A percentile compares a stretch with the other conserved stretches of the same genome.
Conservation (phyloP, 164 flowering plant species). For the Piper betle region DNA sequence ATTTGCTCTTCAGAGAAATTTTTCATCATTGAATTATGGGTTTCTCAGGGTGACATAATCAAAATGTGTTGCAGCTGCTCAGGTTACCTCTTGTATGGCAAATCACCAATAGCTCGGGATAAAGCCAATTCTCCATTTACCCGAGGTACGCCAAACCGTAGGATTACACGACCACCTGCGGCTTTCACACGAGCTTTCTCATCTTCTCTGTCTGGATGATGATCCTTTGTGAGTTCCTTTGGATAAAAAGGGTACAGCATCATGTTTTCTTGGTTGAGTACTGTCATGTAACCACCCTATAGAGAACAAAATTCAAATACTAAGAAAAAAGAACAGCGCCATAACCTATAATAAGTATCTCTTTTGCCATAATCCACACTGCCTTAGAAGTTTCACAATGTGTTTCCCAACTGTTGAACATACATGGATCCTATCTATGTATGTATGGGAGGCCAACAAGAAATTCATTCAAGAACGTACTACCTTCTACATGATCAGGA, state of each 20-base stretch:
- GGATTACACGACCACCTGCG: constrained; percentile 77
- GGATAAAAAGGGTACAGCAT: constrained; percentile 34
- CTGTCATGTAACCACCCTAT: constrained; percentile 10
- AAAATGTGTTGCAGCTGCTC: too few species aligned
- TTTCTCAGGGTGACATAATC: too few species aligned
- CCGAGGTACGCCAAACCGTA: constrained; percentile 70
- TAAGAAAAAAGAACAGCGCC: constrained; percentile 25
- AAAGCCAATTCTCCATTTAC: constrained; percentile 92
- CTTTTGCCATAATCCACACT: constrained; percentile 29
- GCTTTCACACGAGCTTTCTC: constrained; percentile 79
- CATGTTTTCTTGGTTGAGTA: constrained; percentile 15
- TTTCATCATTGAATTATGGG: too few species aligned
- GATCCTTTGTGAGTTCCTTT: constrained; percentile 87
- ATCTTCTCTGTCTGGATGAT: constrained; percentile 88
- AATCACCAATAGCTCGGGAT: constrained; percentile 86
- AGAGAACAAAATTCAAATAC: constrained; percentile 1
- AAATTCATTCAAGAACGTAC: too few species aligned
- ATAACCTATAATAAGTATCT: constrained; percentile 39
- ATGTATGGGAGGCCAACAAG: constrained; percentile 1
- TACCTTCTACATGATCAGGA: constrained; percentile 69
- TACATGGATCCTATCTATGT: not conserved
- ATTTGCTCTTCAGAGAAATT: too few species aligned
- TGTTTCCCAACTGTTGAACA: not conserved
- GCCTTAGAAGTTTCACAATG: not conserved
- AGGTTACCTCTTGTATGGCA: constrained; percentile 57